Base-by-base conservation (phyloP, 345 rosid species). In the Corchorus capsularis region DNA sequence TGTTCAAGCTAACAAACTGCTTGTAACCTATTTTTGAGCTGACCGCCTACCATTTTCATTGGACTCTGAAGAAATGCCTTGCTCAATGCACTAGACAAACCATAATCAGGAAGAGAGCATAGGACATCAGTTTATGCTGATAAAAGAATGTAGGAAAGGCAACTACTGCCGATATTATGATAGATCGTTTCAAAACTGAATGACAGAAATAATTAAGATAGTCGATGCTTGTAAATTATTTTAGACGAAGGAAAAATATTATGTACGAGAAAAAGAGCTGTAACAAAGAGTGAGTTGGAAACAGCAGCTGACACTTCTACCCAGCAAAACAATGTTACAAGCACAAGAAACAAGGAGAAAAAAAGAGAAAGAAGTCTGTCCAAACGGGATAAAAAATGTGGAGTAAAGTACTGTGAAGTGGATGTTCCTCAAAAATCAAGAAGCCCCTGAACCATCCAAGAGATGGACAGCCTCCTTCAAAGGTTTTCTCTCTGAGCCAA, bases 61-160 rank as follows among this genome's bases (percentile, higher is more conserved):
- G 71, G 87, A 76, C 50, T 49, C 83, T 19, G 89, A 81, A 52
- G 92, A 73, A 75, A 90, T 87, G 74, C 94, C 96, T 86, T 92
- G 91, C 77, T 96, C 99, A 67, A 96, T 93, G 77, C 98, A 83
- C 99, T 92, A 77, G 60, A 59, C 67, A 61, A 54, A 82, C 16
- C 9, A 72, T 68, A 41, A 39, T 54, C 69, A 62, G 39, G 27
- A 16, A 61, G 56, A 57, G 20, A 13, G 71, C 60, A 62, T 55
- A 73, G 72, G 45, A 22, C 2, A 37, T 39, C 54, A 75, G 43
- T 20, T 45, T 32, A 67, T 59, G 49, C 53, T 27, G 59, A 47
- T 50, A 16, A 41, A 15, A 59, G 43, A 60, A 16, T 3, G 62
- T 73, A 47, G 56, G 78, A 69, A 72, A 76, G 72, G 54, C 47